Conservation (phyloP, 768 basidiomycete species). For the Leccinum fibrillosum region DNA sequence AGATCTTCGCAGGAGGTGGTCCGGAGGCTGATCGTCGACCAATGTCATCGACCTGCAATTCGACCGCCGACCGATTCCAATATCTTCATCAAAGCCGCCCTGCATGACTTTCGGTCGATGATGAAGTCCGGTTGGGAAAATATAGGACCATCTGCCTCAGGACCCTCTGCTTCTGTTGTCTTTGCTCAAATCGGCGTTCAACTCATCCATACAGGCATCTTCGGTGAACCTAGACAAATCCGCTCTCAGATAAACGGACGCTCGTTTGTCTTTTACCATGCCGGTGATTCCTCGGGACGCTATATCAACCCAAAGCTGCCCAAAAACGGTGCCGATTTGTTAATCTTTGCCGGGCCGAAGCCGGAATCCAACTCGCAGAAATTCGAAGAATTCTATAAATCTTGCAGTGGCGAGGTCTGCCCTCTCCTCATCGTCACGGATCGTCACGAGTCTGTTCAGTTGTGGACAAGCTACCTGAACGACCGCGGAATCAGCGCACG, state of each 20-base stretch:
- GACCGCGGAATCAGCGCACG: conserved; percentile 12
- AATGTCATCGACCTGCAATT: conserved; percentile 14
- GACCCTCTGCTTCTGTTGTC: conserved; percentile 15
- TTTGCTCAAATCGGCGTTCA: conserved; percentile 15
- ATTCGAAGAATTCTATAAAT: conserved; percentile 13
- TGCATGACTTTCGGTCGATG: conserved; percentile 26
- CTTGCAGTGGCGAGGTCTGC: conserved; percentile 23
- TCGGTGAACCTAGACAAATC: conserved; percentile 18
- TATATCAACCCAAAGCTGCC: conserved; percentile 16
- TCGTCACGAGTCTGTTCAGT: neutral
- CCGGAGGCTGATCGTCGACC: conserved; percentile 19
- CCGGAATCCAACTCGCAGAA: conserved; percentile 6
- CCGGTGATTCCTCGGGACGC: conserved; percentile 13
- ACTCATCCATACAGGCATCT: conserved; percentile 12
- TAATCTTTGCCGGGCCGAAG: conserved; percentile 20
- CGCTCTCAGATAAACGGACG: conserved; percentile 22
- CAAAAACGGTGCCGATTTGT: conserved; percentile 24
- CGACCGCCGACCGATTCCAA: conserved; percentile 20
- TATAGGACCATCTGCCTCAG: conserved; percentile 6
- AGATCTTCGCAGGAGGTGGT: conserved; percentile 20
- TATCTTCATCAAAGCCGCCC: conserved; percentile 24
- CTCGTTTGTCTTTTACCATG: conserved; percentile 21
- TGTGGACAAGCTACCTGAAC: conserved; percentile 12
- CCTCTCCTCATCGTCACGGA: conserved; percentile 24
- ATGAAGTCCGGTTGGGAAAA: conserved; percentile 26